Evolutionary conservation across 257 asterid genomes (phyloP), one percentile per base, ranked within the genome.

Genomic region (Buddleja alternifolia): DNA sequence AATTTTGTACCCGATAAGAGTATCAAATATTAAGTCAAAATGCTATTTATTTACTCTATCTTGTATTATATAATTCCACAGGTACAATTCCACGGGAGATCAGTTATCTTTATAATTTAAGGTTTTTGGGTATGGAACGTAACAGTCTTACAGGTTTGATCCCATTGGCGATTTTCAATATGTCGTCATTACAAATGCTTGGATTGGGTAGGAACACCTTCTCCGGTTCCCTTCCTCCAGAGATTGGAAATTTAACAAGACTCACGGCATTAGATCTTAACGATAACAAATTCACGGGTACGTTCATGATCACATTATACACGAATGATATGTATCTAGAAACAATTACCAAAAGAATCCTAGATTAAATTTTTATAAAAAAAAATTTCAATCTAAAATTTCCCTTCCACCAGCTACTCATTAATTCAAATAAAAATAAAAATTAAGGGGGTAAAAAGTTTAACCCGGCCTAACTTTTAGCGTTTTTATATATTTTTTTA

Each of bases 171-270:
- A 60, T 69, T 34, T 73, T 73, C 55, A 76, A 69, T 8, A 58
- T 76, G 45, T 68, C 82, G 4, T 25, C 66, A 58, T 62, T 73
- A 14, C 60, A 17, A 64, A 40, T 50, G 19, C 53, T 80, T 14
- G 21, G 66, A 0, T 51, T 76, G 16, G 21, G 57, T 24, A 52
- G 8, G 14, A 80, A 70, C 62, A 48, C 21, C 8, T 20, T 76
- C 14, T 70, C 68, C 20, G 76, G 80, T 40, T 57, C 65, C 14
- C 34, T 76, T 2, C 68, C 79, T n/a, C 44, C 50, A 21, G 71
- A 51, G 19, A 61, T 81, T 34, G 78, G 78, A 2, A 77, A 81
- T 34, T 48, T 72, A 16, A 77, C 78, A 45, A 67, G 52, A 67
- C 70, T 81, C 15, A 60, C 41, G 51, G 3, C 8, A 1, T 1